Evolutionary conservation across 2,329 filamentous ascomycete genomes (phyloP), one percentile per base, ranked within the genome.

Genomic region (Xylariomycetidae sp.): DNA sequence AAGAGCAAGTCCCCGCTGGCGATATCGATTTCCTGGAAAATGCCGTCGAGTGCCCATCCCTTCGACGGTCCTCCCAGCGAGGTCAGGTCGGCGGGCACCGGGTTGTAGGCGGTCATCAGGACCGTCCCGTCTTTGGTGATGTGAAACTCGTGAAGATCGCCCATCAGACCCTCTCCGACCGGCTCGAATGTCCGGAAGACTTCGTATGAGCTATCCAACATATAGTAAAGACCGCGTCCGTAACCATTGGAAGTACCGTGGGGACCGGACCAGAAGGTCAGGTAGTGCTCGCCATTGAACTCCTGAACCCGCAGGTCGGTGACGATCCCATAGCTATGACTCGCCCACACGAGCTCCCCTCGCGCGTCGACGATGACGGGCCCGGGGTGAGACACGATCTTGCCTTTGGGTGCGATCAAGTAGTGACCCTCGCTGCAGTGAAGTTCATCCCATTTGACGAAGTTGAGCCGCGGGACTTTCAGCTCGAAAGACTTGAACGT

Each of bases 231-330:
- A 4, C 45, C 46, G 7, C 40, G 42, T 6, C 43, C 46, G 20
- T 44, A 48, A 5, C 45, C 43, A 18, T 40, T 33, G 3, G 17
- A 22, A 9, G 34, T 39, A 17, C 49, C 44, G 11, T 51, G 52
- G 11, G 54, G 54, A 11, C 48, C 53, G 19, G 56, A 45, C 58
- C 56, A 63, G 31, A 63, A 63, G 9, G 57, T 57, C 7, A 63
- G 37, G 32, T 62, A 57, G 1, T 46, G 36, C 10, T 48, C 51
- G 13, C 57, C 56, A 16, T 55, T 50, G 41, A 60, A 53, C 4
- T 30, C 45, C 36, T 61, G 57, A 3, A 55, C 36, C 22, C 45
- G 34, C 9, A 47, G 27, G 25, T 47, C 40, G 30, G 38, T 43
- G 2, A 45, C 42, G 1, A 40, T 33, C 2, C 40, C 44, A 22